Conservation (phyloP, 176 grass and related monocot species). For the Chloris gayana region DNA sequence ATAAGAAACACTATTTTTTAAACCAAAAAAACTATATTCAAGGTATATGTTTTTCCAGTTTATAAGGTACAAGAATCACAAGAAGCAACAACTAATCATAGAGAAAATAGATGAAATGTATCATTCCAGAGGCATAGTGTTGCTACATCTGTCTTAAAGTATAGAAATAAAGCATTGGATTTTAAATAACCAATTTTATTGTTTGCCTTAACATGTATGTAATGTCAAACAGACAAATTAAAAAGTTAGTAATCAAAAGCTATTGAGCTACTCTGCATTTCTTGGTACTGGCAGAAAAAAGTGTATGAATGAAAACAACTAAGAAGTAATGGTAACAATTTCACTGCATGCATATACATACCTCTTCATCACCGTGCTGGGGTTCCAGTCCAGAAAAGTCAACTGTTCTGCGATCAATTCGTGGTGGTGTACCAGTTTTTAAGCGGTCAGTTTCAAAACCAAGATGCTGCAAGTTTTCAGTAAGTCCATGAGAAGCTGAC, state of each 20-base stretch:
- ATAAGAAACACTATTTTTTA: neutral
- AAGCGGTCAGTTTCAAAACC: constrained; percentile 90
- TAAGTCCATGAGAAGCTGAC: constrained; percentile 90
- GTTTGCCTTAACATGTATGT: constrained; percentile 5
- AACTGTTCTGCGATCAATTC: constrained; percentile 80
- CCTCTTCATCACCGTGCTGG: constrained; percentile 96
- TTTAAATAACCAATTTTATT: neutral
- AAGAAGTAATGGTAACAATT: neutral
- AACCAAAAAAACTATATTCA: neutral
- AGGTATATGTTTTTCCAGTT: constrained; percentile 1
- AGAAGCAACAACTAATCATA: neutral
- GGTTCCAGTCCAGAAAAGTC: constrained; percentile 86
- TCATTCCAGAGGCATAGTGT: neutral
- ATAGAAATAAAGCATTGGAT: constrained; percentile 1
- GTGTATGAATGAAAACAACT: neutral
- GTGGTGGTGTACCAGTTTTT: constrained; percentile 93
- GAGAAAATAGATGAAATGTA: constrained; percentile 13
- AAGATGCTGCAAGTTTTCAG: constrained; percentile 86
- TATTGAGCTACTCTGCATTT: constrained; percentile 3
- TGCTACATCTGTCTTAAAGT: neutral
- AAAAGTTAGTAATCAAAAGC: neutral
- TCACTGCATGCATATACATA: constrained; percentile 35
- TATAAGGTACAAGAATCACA: constrained; percentile 1
- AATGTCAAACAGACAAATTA: neutral
- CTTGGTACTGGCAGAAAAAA: neutral